phyloP scores from a whole-genome alignment of 176 grass and related monocot species.

The Oryza brachyantha region DNA sequence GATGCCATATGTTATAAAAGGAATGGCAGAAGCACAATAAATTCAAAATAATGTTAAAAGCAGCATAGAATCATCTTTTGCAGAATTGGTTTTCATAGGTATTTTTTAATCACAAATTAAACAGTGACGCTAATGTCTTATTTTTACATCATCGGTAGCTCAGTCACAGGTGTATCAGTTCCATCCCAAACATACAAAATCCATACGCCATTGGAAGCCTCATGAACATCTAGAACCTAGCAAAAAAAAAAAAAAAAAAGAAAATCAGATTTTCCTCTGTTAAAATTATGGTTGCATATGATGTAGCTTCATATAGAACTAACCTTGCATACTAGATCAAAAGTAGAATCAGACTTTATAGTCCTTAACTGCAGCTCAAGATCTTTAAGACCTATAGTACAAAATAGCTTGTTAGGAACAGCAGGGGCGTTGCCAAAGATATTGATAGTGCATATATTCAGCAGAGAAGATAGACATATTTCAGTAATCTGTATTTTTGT shows the following conservation, averaged over 20 bases:
- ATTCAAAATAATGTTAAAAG: slow-evolving; percentile 21
- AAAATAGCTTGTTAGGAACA: slow-evolving; percentile 36
- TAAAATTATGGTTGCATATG: slow-evolving; percentile 22
- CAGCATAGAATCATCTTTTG: not conserved
- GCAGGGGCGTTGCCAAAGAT: slow-evolving; percentile 8
- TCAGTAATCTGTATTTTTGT: slow-evolving; percentile 15
- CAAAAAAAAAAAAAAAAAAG: slow-evolving; percentile 32
- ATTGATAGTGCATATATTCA: not conserved
- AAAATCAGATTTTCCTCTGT: not conserved
- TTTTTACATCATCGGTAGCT: slow-evolving; percentile 36
- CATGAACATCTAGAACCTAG: slow-evolving; percentile 80
- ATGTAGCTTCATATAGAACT: slow-evolving; percentile 21
- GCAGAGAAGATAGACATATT: slow-evolving; percentile 13
- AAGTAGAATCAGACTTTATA: slow-evolving; percentile 47
- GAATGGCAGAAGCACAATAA: not conserved
- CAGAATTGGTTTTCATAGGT: slow-evolving; percentile 5
- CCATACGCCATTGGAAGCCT: slow-evolving; percentile 43
- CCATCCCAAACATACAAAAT: slow-evolving; percentile 93
- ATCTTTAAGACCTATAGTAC: slow-evolving; percentile 51
- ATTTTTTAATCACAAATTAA: not conserved
- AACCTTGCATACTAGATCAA: slow-evolving; percentile 91
- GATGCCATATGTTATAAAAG: slow-evolving; percentile 1
- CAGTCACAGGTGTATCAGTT: slow-evolving; percentile 63
- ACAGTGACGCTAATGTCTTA: slow-evolving; percentile 8
- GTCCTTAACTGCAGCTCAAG: slow-evolving; percentile 49